Evolutionary conservation across 1,284 basidiomycete species (phyloP), one percentile per base, ranked within the genome.

Genomic region (Thecaphora thlaspeos): DNA sequence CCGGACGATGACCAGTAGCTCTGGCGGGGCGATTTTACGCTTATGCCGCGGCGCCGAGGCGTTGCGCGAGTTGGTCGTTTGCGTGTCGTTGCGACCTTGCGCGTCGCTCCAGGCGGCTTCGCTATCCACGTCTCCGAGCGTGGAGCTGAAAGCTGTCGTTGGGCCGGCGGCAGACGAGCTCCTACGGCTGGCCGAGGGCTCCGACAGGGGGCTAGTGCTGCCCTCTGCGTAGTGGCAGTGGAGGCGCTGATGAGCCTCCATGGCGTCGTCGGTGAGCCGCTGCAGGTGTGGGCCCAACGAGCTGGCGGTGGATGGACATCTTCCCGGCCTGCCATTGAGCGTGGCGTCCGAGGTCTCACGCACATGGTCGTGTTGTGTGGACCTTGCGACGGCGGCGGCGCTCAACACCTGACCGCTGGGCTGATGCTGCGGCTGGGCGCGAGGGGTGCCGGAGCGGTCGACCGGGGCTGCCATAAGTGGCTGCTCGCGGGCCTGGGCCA

Each of bases 1-100:
- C 41, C 91, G 89, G 68, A 76, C 74, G 28, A 76, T 72, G 48
- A 76, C 61, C 21, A 76, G 63, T 17, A 73, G 47, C 48, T 76
- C 75, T 10, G 74, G 71, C 14, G 62, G 68, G 2, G 68, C 63
- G 7, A 65, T 30, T 41, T 55, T 63, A 34, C 54, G 54, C 41
- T 53, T 59, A 23, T 48, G 55, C 11, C 55, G 41, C 23, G 51
- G 48, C 2, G 26, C 43, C 2, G 54, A 61, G 19, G 42, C 41
- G 8, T 44, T 51, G 11, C 47, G 47, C 12, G 58, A 52, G 24
- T 52, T 54, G 17, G 55, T 48, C 4, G 28, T 19, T 14, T 45
- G 30, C 4, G 24, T 34, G 23, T n/a, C 30, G 23, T 46, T 40
- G 22, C 19, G 19, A 10, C 39, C 10, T 10, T 40, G 48, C 2